A percentile compares a stretch with the other conserved stretches of the same genome.
These are phyloP conservation scores for Aspergillus piperis DNA, from an alignment of 2,329 filamentous ascomycete species.

Conservation along the genomic window DNA sequence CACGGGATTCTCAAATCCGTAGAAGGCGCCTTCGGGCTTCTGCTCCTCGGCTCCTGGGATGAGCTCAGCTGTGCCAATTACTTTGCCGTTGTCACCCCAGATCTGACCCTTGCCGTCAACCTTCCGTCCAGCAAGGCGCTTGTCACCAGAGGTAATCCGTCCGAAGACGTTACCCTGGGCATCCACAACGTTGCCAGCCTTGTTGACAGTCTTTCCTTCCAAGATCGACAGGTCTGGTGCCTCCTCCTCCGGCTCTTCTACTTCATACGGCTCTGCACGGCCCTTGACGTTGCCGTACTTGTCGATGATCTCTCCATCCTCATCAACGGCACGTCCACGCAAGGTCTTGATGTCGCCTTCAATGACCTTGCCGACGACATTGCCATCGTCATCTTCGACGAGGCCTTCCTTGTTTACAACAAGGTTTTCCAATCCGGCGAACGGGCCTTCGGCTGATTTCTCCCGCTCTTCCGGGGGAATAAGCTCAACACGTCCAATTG, in stretches of 20 bases:
- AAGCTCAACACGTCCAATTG: constrained; percentile 59
- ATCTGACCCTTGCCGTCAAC: constrained; percentile 64
- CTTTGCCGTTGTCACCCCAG: constrained; percentile 64
- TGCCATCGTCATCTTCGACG: constrained; percentile 74
- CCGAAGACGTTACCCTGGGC: constrained; percentile 60
- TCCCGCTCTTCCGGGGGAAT: constrained; percentile 61
- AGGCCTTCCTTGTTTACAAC: constrained; percentile 60
- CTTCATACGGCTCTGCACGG: constrained; percentile 58
- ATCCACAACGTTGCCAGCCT: constrained; percentile 63
- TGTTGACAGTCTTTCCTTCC: constrained; percentile 64
- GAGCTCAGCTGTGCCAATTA: constrained; percentile 61
- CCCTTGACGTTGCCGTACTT: constrained; percentile 67
- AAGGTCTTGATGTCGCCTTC: constrained; percentile 72
- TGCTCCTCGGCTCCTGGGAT: constrained; percentile 53
- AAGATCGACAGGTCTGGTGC: constrained; percentile 59
- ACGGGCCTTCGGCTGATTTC: constrained; percentile 57
- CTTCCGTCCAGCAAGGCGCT: constrained; percentile 61
- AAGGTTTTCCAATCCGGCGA: constrained; percentile 59
- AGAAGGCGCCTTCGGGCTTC: constrained; percentile 59
- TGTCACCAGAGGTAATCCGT: constrained; percentile 59
- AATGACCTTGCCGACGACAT: constrained; percentile 70
- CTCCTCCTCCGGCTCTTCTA: constrained; percentile 53
- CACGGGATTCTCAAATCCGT: constrained; percentile 58
- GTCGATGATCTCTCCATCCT: constrained; percentile 80
- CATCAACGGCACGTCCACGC: constrained; percentile 72